phyloP scores from a whole-genome alignment of 371 early-diverging fungal species.

The Mortierella sp. region DNA sequence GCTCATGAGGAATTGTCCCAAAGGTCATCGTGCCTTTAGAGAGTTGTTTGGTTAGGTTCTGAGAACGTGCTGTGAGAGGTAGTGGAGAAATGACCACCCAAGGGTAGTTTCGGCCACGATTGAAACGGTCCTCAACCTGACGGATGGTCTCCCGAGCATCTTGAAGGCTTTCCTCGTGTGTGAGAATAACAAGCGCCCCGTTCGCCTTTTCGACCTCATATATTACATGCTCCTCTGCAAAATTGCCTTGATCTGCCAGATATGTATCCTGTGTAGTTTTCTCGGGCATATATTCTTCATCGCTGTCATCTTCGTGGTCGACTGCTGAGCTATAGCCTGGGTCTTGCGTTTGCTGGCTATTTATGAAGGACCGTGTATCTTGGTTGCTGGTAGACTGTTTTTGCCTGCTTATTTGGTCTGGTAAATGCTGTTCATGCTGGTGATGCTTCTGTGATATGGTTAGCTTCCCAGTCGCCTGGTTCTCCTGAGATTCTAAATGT shows the following conservation, averaged over 20 bases:
- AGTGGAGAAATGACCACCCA: conserved; percentile 63
- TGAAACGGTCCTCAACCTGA: conserved; percentile 63
- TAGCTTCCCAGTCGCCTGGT: too few relatives aligned
- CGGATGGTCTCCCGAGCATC: conserved; percentile 56
- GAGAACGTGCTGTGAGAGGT: conserved; percentile 56
- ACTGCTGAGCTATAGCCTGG: not conserved
- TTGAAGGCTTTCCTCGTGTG: conserved; percentile 67
- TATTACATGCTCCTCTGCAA: not conserved
- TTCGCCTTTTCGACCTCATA: conserved; percentile 60
- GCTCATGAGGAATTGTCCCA: conserved; percentile 59
- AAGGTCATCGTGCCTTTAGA: conserved; percentile 56
- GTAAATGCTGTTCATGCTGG: not conserved
- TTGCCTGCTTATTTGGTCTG: not conserved
- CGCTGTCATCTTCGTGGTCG: not conserved
- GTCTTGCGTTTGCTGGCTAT: not conserved
- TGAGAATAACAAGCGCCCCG: conserved; percentile 75
- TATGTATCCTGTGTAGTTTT: not conserved
- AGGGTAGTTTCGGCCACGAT: conserved; percentile 61
- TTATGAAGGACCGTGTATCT: not conserved
- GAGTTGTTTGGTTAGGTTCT: conserved; percentile 40
- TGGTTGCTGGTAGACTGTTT: too few relatives aligned
- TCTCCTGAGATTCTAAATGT: too few relatives aligned
- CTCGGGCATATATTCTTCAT: not conserved
- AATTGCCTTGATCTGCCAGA: not conserved
- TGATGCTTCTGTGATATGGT: not conserved